Evolutionary conservation across 768 basidiomycete genomes (phyloP).

Genomic region (Naganishia vaughanmartiniae): DNA sequence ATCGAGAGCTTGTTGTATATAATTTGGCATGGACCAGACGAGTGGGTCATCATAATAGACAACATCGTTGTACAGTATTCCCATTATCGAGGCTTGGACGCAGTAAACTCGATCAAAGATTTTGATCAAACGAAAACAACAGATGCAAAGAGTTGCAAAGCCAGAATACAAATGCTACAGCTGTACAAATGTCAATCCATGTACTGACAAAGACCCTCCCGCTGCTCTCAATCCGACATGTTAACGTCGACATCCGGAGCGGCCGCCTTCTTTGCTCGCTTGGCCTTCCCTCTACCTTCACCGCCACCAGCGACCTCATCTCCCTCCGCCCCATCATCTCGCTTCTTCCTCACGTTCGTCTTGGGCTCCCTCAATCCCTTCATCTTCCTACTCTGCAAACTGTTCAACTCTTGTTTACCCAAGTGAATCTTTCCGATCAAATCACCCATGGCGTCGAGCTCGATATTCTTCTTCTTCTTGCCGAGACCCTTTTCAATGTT

Average conservation of each 20-base stretch:
- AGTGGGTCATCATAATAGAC: not conserved
- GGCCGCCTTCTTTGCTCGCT: conserved; percentile 22
- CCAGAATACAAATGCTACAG: conserved; percentile 23
- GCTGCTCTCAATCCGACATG: conserved; percentile 6
- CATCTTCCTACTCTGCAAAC: conserved; percentile 91
- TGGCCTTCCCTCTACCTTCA: conserved; percentile 20
- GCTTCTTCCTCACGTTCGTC: conserved; percentile 3
- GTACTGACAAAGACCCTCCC: not conserved
- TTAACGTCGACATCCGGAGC: conserved; percentile 1
- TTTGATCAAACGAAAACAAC: not conserved
- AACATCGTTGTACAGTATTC: not conserved
- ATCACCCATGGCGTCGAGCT: conserved; percentile 96
- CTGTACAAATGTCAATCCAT: conserved; percentile 3
- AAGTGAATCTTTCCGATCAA: conserved; percentile 85
- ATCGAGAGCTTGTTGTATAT: not conserved
- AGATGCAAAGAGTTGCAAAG: not conserved
- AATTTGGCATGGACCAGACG: not conserved
- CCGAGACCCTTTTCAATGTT: conserved; percentile 81
- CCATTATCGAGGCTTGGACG: not conserved
- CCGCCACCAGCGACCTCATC: conserved; percentile 6
- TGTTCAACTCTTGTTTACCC: conserved; percentile 79
- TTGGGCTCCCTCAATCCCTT: conserved; percentile 70
- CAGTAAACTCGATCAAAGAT: not conserved
- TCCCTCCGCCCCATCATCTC: not conserved
- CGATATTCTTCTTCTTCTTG: conserved; percentile 81